Conservation (phyloP, 139 green algal species). For the Astrephomene gubernaculifera region DNA sequence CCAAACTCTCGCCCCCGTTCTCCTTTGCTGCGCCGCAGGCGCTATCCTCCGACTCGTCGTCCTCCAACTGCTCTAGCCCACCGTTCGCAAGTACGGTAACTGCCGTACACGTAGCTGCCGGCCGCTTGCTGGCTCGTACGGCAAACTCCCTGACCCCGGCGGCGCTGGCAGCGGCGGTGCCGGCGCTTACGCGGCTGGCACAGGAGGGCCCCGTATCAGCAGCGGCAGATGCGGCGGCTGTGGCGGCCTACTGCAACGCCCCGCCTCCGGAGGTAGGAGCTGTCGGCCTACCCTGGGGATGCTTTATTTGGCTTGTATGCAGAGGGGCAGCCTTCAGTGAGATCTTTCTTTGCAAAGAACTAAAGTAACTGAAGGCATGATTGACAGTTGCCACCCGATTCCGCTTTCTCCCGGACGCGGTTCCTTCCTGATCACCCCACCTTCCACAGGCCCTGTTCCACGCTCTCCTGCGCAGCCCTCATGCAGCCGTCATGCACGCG, state of each 20-base stretch:
- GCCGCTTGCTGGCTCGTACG: background rate
- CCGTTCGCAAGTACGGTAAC: background rate
- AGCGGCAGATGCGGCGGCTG: slow-evolving; percentile 13
- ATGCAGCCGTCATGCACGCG: slow-evolving; percentile 4
- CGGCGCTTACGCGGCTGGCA: slow-evolving; percentile 12
- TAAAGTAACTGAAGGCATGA: no score
- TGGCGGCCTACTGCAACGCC: background rate
- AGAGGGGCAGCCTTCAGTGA: no score
- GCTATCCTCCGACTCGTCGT: background rate
- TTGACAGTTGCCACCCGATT: background rate
- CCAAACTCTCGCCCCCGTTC: background rate
- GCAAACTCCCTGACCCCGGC: background rate
- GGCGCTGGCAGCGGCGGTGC: background rate
- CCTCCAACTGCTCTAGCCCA: background rate
- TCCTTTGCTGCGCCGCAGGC: background rate
- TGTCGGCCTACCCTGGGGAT: no score
- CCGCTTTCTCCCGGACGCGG: no score
- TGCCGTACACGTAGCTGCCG: background rate
- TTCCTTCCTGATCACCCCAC: background rate
- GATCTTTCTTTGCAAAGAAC: no score
- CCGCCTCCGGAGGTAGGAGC: slow-evolving; percentile 26
- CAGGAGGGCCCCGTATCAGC: background rate
- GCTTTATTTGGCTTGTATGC: background rate
- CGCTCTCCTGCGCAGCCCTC: background rate
- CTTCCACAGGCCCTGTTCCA: slow-evolving; percentile 23